A percentile compares a stretch with the other conserved stretches of the same genome.
phyloP scores from a whole-genome alignment of 495 filamentous ascomycete species.

The Lophiotrema nucula region DNA sequence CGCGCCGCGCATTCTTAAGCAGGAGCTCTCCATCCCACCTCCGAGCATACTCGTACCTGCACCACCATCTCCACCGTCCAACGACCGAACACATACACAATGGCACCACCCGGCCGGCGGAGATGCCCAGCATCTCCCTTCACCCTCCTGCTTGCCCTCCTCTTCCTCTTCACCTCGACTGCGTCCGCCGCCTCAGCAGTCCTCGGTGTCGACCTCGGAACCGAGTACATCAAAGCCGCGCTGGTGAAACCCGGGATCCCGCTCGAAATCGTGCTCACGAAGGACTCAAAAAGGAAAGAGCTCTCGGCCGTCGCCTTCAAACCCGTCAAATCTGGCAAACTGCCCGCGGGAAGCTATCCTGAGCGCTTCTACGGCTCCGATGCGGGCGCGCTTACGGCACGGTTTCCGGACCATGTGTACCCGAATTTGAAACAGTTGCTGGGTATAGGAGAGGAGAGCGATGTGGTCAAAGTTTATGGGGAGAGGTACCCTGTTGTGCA shows the following conservation, averaged over 20 bases:
- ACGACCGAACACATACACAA: constrained; percentile 42
- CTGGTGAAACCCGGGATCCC: constrained; percentile 97
- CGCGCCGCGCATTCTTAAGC: background rate
- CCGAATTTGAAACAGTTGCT: constrained; percentile 86
- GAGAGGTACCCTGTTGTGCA: constrained; percentile 69
- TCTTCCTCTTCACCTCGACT: constrained; percentile 55
- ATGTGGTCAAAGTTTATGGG: constrained; percentile 64
- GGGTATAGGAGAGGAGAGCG: constrained; percentile 62
- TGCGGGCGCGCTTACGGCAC: constrained; percentile 78
- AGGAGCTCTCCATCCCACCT: background rate
- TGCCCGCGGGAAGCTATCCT: constrained; percentile 63
- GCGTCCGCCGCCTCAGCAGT: constrained; percentile 65
- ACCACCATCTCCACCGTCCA: background rate
- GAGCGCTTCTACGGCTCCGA: constrained; percentile 90
- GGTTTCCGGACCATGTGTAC: constrained; percentile 92
- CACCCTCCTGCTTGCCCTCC: constrained; percentile 49
- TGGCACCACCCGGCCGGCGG: constrained; percentile 53
- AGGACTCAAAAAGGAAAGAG: constrained; percentile 97
- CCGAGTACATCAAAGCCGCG: constrained; percentile 94
- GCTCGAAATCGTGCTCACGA: constrained; percentile 97
- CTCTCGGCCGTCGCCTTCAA: constrained; percentile 91
- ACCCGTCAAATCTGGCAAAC: constrained; percentile 54
- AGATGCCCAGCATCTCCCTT: constrained; percentile 38
- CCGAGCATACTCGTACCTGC: background rate
- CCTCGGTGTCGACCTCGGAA: constrained; percentile 90